These are phyloP conservation scores for Orobanche coerulescens DNA, from an alignment of 257 asterid genomes.

Conservation along the genomic window DNA sequence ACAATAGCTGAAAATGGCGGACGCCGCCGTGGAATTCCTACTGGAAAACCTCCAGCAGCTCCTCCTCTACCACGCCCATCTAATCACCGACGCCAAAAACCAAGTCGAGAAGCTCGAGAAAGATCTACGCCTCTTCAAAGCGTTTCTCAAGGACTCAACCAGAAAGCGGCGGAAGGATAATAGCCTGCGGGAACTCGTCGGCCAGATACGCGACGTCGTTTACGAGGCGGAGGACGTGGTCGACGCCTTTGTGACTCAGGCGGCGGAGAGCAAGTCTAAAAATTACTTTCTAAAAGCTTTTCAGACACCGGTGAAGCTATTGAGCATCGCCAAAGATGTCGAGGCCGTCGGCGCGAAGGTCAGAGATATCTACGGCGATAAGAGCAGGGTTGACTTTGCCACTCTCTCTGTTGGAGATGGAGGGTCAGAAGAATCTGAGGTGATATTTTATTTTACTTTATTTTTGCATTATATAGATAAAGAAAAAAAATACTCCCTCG, in stretches of 20 bases:
- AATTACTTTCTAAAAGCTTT: constrained; percentile 18
- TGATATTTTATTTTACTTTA: not conserved
- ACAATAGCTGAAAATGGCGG: constrained; percentile 27
- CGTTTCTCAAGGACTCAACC: constrained; percentile 29
- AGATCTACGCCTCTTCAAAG: constrained; percentile 34
- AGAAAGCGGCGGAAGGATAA: constrained; percentile 27
- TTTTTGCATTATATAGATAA: no score
- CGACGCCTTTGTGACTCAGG: constrained; percentile 34
- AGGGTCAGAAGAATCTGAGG: constrained; percentile 25
- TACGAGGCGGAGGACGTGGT: constrained; percentile 35
- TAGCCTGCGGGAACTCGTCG: constrained; percentile 24
- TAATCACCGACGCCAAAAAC: constrained; percentile 24
- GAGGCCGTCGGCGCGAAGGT: constrained; percentile 19
- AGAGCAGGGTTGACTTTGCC: constrained; percentile 20
- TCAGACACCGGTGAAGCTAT: constrained; percentile 18
- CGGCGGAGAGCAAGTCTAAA: constrained; percentile 20
- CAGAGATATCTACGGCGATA: constrained; percentile 22
- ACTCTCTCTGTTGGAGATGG: constrained; percentile 16
- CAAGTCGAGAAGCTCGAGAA: constrained; percentile 24
- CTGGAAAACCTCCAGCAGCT: constrained; percentile 35
- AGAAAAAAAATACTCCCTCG: no score
- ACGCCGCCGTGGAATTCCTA: constrained; percentile 34
- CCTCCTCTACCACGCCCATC: constrained; percentile 18
- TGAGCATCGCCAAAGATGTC: constrained; percentile 22
- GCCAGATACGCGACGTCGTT: constrained; percentile 32